Conservation (phyloP, 108 stramenopile genomes). For the Cyclotella sp. region DNA sequence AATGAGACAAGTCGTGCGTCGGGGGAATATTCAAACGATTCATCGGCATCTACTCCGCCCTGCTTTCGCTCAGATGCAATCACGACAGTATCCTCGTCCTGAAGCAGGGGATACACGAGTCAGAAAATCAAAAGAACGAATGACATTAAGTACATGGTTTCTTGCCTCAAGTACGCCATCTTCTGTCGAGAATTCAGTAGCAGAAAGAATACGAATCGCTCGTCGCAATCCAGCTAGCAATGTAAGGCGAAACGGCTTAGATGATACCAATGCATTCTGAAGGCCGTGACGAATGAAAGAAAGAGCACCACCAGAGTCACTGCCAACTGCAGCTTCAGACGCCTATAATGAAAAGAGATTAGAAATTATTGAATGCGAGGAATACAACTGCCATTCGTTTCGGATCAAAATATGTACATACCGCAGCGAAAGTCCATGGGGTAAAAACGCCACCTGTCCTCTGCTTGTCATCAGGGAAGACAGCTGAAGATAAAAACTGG, state of each 20-base stretch:
- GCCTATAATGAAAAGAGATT: slow-evolving; percentile 1
- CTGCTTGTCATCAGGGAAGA: slow-evolving; percentile 15
- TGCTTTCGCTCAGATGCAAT: slow-evolving; percentile 11
- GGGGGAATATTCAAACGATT: slow-evolving; percentile 39
- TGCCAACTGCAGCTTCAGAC: slow-evolving; percentile 69
- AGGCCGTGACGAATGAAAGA: slow-evolving; percentile 66
- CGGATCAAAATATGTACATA: background rate
- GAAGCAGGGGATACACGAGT: background rate
- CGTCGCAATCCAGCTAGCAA: slow-evolving; percentile 63
- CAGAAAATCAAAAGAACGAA: background rate
- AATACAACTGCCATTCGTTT: too few species aligned
- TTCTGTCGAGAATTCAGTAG: slow-evolving; percentile 66
- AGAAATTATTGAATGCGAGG: too few species aligned
- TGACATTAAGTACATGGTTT: background rate
- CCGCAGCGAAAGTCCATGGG: slow-evolving; percentile 49
- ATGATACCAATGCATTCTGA: slow-evolving; percentile 64
- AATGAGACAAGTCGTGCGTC: slow-evolving; percentile 79
- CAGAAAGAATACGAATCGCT: slow-evolving; percentile 70
- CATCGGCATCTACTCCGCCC: slow-evolving; percentile 16
- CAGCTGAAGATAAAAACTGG: slow-evolving; percentile 62
- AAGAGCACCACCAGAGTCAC: slow-evolving; percentile 66
- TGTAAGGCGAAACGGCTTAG: slow-evolving; percentile 58
- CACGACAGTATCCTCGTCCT: slow-evolving; percentile 21
- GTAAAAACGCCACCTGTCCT: slow-evolving; percentile 27
- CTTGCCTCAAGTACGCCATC: slow-evolving; percentile 50